Evolutionary conservation across 225 moss, liverwort and hornwort species (phyloP), one percentile per base, ranked within the genome.

Genomic region (Pseudisothecium myosuroides): DNA sequence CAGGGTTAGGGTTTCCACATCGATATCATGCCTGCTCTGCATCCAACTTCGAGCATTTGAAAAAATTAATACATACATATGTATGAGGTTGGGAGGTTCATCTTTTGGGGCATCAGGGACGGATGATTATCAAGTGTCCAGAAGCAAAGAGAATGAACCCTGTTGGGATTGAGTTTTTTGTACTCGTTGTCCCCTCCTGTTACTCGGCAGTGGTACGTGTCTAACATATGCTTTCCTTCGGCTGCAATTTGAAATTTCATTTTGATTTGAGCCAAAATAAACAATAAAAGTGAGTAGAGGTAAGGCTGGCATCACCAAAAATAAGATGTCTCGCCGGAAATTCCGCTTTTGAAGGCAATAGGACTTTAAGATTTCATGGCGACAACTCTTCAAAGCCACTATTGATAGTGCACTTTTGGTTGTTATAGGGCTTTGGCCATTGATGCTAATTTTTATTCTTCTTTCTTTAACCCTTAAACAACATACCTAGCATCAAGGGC

Each of bases 401-500:
- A 17, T 24, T 28, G 24, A 45, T 20, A 20, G 3, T 34, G 8
- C 5, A 14, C 52, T 34, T 50, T 50, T 21, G 34, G 50, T 76
- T 50, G 19, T 32, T 14, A 5, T 7, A 76, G 76, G 21, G 5
- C 8, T 76, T 34, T 13, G 22, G 21, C 13, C 21, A 22, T 14
- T 1, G 8, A 34, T 50, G 75, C 32, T 75, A 75, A 32, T 11
- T 27, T n/a, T 11, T 31, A 74, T 11, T 10, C 8, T 6, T 11
- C 11, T 31, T 72, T 73, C 14, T 1, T 50, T 50, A 15, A 47
- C 6, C 47, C 2, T 45, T 29, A 29, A 73, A 17, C 2, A 0
- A 29, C 29, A 45, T 17, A 17, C 3, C 5, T 2, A 47, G 0
- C 3, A 0, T 5, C 0, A 29, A 0, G 10, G 6, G 45, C 2